A percentile compares a stretch with the other conserved stretches of the same genome.
Evolutionary conservation across 331 rosid genomes (phyloP).

Genomic region (Dryas integrifolia): DNA sequence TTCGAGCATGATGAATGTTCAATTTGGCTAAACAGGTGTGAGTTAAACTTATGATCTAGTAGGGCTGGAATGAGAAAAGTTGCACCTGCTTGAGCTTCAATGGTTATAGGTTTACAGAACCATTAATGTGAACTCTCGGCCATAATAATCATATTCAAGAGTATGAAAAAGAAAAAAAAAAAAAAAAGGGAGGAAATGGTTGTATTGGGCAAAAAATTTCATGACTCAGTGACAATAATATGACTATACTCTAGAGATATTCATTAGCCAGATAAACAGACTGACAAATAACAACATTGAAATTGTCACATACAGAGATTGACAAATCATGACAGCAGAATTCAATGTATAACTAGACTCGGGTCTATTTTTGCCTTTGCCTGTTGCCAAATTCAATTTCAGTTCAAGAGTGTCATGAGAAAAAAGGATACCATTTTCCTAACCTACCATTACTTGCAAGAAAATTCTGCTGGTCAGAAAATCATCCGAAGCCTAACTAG

Average conservation of each 20-base stretch:
- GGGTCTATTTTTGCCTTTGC: background rate
- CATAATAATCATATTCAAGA: background rate
- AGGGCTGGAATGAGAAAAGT: background rate
- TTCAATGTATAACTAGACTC: background rate
- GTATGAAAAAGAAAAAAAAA: background rate
- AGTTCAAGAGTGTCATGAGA: background rate
- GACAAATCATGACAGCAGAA: background rate
- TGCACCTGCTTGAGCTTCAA: too few relatives aligned
- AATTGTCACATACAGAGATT: background rate
- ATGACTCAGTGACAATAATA: too few relatives aligned
- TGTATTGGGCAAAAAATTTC: too few relatives aligned
- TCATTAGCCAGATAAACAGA: background rate
- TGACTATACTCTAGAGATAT: background rate
- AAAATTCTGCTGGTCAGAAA: background rate
- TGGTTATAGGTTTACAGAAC: too few relatives aligned
- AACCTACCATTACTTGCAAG: background rate
- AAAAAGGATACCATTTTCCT: background rate
- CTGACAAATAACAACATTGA: background rate
- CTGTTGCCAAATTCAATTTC: background rate
- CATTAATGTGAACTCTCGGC: background rate
- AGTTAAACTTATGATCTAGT: background rate
- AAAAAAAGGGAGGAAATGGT: too few relatives aligned
- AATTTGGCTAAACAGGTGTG: background rate
- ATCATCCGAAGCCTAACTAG: background rate
- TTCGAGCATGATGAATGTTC: background rate